Evolutionary conservation across 345 rosid genomes (phyloP), one percentile per base, ranked within the genome.

Genomic region (Brassica juncea): DNA sequence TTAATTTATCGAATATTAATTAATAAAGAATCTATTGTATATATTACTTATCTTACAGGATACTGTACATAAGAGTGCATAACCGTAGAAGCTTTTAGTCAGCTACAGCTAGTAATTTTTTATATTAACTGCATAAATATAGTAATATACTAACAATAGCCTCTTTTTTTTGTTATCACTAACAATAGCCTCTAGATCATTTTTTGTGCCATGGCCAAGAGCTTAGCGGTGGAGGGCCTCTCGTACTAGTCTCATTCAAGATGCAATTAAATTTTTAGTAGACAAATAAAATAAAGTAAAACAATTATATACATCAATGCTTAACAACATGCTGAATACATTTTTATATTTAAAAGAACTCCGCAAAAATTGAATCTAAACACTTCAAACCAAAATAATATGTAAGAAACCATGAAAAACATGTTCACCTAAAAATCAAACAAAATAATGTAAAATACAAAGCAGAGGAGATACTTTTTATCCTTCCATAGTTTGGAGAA

Each of bases 181-280:
- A 11, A 12, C 32, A 59, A 59, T 59, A 57, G 55, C 55, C 14
- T 49, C 35, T 34, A 47, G 3, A 67, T n/a, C n/a, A n/a, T n/a
- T n/a, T n/a, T n/a, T n/a, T n/a, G n/a, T n/a, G n/a, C n/a, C n/a
- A n/a, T n/a, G n/a, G n/a, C n/a, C 61, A 15, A 68, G 37, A 27
- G 5, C 59, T 68, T 28, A 28, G 32, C 68, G 71, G 76, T 77
- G 71, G 81, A 77, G 70, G 65, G 31, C 81, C 71, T 71, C 76
- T 77, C 59, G 30, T 62, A 64, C 76, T 23, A 16, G 11, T 32
- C 25, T 54, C 76, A 52, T 54, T 27, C 57, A 62, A 32, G 25
- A 35, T 5, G 34, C 8, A 58, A 8, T 67, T 25, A n/a, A 31
- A 25, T 15, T 10, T 28, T 28, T 0, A 23, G 9, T 59, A 19